Evolutionary conservation across 768 basidiomycete genomes (phyloP), one percentile per base, ranked within the genome.

Genomic region (Russula sp.): DNA sequence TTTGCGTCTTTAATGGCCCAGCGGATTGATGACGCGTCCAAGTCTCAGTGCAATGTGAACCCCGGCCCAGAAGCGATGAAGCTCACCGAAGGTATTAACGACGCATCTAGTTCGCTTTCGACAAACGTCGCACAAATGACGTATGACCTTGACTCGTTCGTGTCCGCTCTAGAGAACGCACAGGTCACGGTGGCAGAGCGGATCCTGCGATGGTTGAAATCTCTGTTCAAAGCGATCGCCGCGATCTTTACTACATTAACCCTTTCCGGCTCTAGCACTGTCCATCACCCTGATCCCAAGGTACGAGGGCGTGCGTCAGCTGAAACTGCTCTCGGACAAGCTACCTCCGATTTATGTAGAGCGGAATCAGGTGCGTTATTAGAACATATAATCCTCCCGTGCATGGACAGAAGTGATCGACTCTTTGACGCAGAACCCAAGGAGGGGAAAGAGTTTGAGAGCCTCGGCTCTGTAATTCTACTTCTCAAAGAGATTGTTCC

Each of bases 401-500:
- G 30, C 18, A 30, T 13, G 46, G 28, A 5, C 13, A 10, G 44
- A 26, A 40, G 46, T 48, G 4, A 30, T 30, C 14, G 14, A 61
- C 38, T 44, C 5, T 36, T 24, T 20, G 54, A 61, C 16, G 24
- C 24, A 65, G 64, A 36, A 13, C 36, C 13, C 13, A 10, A 14
- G 36, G 5, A 49, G 24, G 53, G 54, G 54, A 61, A 52, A 36
- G 64, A 52, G 28, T 10, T 38, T 9, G 55, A 51, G 54, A 61
- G 20, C 40, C 26, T 65, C 55, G 64, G 57, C 1, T 44, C 54
- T 4, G 49, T 65, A n/a, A 30, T 65, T 2, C 24, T n/a, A n/a
- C 57, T 56, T 24, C 59, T 65, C 40, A 61, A 61, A 28, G 55
- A 57, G 32, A 52, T 50, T 30, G 59, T 65, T 24, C 64, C 64